A percentile compares a stretch with the other conserved stretches of the same genome.
These are phyloP conservation scores for Leishmania amazonensis DNA, from an alignment of 208 protist species.

Conservation along the genomic window DNA sequence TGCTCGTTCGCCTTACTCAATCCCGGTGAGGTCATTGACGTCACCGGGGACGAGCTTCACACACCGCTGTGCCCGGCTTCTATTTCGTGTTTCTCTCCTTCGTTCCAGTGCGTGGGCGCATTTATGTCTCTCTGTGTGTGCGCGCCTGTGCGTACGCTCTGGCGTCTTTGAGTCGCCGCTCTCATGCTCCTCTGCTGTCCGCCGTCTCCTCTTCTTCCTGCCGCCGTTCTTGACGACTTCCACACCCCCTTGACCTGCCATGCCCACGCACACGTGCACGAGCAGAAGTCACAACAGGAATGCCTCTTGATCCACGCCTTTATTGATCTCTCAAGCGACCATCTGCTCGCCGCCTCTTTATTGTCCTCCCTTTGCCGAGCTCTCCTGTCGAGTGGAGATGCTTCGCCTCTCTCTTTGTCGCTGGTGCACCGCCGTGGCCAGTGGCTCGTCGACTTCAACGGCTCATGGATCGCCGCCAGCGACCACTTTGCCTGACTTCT, in stretches of 20 bases:
- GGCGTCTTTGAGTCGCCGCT: not conserved
- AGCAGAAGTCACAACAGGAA: not conserved
- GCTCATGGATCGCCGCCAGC: not conserved
- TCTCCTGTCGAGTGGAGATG: conserved; percentile 1
- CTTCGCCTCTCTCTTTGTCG: conserved; percentile 24
- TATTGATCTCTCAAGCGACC: not conserved
- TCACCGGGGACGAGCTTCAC: not conserved
- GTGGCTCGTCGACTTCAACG: conserved; percentile 1
- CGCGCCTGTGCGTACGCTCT: not conserved
- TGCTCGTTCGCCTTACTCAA: not conserved
- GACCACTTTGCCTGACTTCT: conserved; percentile 45
- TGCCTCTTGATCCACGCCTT: not conserved
- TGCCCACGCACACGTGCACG: not conserved
- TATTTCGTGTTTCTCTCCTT: not conserved
- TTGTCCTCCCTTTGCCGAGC: not conserved
- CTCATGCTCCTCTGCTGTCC: not conserved
- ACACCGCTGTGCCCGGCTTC: not conserved
- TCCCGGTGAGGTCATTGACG: not conserved
- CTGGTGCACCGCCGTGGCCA: conserved; percentile 16
- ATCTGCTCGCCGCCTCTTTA: not conserved
- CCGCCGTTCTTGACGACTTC: not conserved
- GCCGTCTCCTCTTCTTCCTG: not conserved
- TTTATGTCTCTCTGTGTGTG: no score
- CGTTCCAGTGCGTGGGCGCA: no score
- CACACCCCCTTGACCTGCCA: not conserved